Base-by-base conservation (phyloP, 2,329 filamentous ascomycete species). In the Xylariaceae sp. region DNA sequence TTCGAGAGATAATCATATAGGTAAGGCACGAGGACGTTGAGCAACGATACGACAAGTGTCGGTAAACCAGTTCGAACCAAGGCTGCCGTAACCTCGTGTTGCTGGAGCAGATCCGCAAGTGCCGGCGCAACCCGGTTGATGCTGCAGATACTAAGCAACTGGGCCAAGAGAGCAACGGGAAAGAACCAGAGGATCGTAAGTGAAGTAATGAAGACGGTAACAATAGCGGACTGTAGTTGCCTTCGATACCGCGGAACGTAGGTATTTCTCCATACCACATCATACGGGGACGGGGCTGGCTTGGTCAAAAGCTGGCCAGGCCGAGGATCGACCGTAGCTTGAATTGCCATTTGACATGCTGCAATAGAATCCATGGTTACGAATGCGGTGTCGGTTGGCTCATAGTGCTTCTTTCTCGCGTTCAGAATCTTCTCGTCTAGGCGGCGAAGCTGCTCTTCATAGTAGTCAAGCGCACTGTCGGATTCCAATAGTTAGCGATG, bases 341-440 rank as follows among this genome's bases (percentile, higher is more conserved):
- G 94, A 49, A 96, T 90, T 23, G 92, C 90, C 92, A 97, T 96
- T 76, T 99, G 94, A 67, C 85, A 87, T 37, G 92, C 88, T 11
- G 92, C 90, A 53, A 96, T 94, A 2, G 91, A 94, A 76, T 97
- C 90, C 91, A 99, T 95, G 0, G 94, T 97, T 45, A 99, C 90
- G 73, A 99, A 97, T 0, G 95, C 95, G 61, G 95, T 82, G 53
- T 93, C 88, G 0, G 87, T 92, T 0, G 94, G 81, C 4, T 82
- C 77, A 68, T 92, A 97, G 2, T 88, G 82, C 72, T 90, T 89
- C 68, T 85, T 84, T 34, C 94, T 85, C 9, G 91, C 84, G 6
- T 75, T 75, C 6, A 76, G 74, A 54, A 99, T 90, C 65, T 86
- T 82, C 53, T 90, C 88, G 66, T 99, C 93, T 2, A 95, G 74